A percentile compares a stretch with the other conserved stretches of the same genome.
Evolutionary conservation across 2,329 filamentous ascomycete genomes (phyloP).

Genomic region (Fusarium sp.): DNA sequence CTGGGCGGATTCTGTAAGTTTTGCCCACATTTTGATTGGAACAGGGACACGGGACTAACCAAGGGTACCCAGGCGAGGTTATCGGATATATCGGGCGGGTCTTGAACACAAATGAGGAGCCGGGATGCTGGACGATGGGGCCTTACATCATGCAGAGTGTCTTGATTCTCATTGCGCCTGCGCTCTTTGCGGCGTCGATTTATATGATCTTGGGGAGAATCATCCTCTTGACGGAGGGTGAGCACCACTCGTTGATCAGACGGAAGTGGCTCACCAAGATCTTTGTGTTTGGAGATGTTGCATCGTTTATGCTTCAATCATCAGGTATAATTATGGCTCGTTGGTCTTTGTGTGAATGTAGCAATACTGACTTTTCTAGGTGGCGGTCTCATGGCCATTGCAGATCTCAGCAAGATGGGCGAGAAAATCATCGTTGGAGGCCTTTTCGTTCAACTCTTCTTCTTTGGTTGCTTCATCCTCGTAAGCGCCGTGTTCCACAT

Average conservation of each 20-base stretch:
- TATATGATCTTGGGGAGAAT: conserved; percentile 59
- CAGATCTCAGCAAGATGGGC: conserved; percentile 44
- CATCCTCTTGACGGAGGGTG: conserved; percentile 50
- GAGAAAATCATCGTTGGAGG: conserved; percentile 61
- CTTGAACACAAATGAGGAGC: conserved; percentile 51
- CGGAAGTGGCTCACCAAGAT: conserved; percentile 58
- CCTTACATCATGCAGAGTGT: conserved; percentile 54
- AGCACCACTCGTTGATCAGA: conserved; percentile 52
- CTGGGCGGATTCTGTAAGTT: conserved; percentile 36
- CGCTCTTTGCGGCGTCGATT: conserved; percentile 57
- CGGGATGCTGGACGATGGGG: conserved; percentile 47
- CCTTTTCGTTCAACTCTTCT: conserved; percentile 63
- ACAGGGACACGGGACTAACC: not conserved
- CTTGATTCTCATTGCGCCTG: conserved; percentile 51
- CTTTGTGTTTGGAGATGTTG: conserved; percentile 61
- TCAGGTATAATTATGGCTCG: conserved; percentile 15
- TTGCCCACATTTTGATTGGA: not conserved
- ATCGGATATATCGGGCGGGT: conserved; percentile 58
- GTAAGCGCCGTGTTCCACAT: conserved; percentile 57
- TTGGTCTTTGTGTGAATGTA: too few relatives aligned
- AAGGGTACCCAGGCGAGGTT: conserved; percentile 31
- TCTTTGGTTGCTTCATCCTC: conserved; percentile 63
- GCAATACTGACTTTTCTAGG: conserved; percentile 17
- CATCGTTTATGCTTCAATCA: conserved; percentile 52
- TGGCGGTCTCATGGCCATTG: conserved; percentile 38